Percentiles rank a stretch among this genome's conserved stretches.
Evolutionary conservation across 2,329 filamentous ascomycete genomes (phyloP).

Genomic region (Diatrype stigma): DNA sequence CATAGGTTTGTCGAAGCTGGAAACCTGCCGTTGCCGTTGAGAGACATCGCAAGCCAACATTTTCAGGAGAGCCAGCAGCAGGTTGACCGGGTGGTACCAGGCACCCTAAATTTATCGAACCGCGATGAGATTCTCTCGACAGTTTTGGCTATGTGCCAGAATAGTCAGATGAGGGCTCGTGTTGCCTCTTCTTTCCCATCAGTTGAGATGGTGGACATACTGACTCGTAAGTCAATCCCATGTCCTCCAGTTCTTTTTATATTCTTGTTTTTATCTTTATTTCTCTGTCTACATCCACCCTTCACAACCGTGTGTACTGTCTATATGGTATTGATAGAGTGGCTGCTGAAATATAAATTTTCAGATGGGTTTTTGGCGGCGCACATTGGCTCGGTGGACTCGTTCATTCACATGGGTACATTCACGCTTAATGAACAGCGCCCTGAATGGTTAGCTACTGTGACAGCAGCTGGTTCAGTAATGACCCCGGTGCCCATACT

Average conservation of each 20-base stretch:
- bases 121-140: conserved; percentile 62
- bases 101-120: conserved; percentile 41
- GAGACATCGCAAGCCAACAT: conserved; percentile 33
- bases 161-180: conserved; percentile 42
- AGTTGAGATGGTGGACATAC: conserved; percentile 43
- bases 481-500: conserved; percentile 54
- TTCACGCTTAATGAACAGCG: conserved; percentile 52
- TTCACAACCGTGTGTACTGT: no score
- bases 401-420: conserved; percentile 58
- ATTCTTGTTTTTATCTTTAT: background rate
- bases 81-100: conserved; percentile 36
- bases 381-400: background rate
- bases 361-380: background rate
- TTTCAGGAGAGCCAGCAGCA: conserved; percentile 35
- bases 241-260: conserved; percentile 48
- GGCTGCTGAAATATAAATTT: background rate
- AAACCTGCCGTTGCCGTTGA: conserved; percentile 39
- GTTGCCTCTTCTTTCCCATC: conserved; percentile 41
- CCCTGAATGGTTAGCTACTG: conserved; percentile 57
- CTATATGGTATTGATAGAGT: background rate
- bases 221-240: conserved; percentile 45
- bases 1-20: conserved; percentile 40
- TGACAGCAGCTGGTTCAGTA: conserved; percentile 57
- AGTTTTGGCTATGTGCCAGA: conserved; percentile 56
- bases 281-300: no score